Percentiles rank a stretch among this genome's conserved stretches.
Evolutionary conservation across 2,329 filamentous ascomycete genomes (phyloP).

Genomic region (Neofusicoccum parvum): DNA sequence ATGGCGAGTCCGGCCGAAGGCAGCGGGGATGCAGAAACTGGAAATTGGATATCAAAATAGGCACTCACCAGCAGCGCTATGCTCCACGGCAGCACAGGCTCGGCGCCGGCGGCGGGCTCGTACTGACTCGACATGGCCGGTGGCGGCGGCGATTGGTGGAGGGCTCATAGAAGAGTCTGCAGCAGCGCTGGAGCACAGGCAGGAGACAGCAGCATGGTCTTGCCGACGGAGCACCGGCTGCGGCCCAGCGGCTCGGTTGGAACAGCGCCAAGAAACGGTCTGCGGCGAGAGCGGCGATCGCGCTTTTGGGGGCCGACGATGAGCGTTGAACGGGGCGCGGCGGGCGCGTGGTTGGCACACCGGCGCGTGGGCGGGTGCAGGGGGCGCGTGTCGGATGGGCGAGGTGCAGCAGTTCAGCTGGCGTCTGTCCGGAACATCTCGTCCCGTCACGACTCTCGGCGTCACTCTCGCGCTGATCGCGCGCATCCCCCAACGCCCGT

Average conservation of each 20-base stretch:
- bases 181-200: constrained; percentile 9
- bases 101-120: constrained; percentile 23
- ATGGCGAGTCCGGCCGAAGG: background rate
- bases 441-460: constrained; percentile 3
- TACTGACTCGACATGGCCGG: constrained; percentile 21
- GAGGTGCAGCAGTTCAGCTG: background rate
- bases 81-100: constrained; percentile 25
- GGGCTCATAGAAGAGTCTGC: background rate
- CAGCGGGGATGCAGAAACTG: background rate
- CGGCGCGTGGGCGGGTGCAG: background rate
- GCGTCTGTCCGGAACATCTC: background rate
- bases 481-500: background rate
- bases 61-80: constrained; percentile 25
- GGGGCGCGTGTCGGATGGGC: background rate
- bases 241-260: constrained; percentile 10
- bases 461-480: background rate
- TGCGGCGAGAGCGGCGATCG: constrained; percentile 6
- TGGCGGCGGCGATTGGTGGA: constrained; percentile 4
- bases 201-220: constrained; percentile 1
- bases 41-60: constrained; percentile 7
- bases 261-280: constrained; percentile 1
- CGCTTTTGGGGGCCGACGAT: constrained; percentile 7
- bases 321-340: constrained; percentile 5
- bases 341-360: background rate
- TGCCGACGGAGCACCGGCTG: constrained; percentile 7